Evolutionary conservation across 225 moss, liverwort and hornwort genomes (phyloP).

Genomic region (Rhytidiadelphus loreus): DNA sequence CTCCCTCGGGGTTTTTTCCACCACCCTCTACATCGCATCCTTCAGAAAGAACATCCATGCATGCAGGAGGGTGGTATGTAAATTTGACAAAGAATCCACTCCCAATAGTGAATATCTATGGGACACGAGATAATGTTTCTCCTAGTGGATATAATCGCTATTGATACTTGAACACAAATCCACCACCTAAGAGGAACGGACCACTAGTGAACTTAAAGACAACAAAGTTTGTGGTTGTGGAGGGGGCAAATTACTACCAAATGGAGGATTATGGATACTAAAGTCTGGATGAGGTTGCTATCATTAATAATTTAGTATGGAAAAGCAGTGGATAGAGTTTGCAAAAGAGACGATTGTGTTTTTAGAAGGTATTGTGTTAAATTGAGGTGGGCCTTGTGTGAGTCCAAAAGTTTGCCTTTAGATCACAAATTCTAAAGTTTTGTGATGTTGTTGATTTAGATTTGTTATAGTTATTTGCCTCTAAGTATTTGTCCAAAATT

Average conservation of each 20-base stretch:
- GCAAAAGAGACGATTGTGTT: no score
- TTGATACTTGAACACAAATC: neutral
- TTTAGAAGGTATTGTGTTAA: no score
- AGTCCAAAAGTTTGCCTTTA: no score
- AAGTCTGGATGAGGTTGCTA: no score
- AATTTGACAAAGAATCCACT: neutral
- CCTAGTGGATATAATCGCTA: slow-evolving; percentile 1
- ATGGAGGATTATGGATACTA: no score
- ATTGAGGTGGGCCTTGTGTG: no score
- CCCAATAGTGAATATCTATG: slow-evolving; percentile 1
- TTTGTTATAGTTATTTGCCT: no score
- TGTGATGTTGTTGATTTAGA: no score
- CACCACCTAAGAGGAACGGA: neutral
- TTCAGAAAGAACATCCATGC: neutral
- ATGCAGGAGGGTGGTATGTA: neutral
- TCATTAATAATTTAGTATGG: no score
- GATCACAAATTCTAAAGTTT: no score
- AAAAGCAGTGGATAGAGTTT: no score
- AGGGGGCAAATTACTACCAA: slow-evolving; percentile 31
- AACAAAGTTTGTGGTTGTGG: neutral
- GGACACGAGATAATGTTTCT: neutral
- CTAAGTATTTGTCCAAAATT: no score
- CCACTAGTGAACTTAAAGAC: slow-evolving; percentile 6
- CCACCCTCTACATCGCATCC: neutral
- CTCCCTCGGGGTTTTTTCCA: slow-evolving; percentile 2